phyloP scores from a whole-genome alignment of 23 red algal genomes.

The Chondrus crispus region DNA sequence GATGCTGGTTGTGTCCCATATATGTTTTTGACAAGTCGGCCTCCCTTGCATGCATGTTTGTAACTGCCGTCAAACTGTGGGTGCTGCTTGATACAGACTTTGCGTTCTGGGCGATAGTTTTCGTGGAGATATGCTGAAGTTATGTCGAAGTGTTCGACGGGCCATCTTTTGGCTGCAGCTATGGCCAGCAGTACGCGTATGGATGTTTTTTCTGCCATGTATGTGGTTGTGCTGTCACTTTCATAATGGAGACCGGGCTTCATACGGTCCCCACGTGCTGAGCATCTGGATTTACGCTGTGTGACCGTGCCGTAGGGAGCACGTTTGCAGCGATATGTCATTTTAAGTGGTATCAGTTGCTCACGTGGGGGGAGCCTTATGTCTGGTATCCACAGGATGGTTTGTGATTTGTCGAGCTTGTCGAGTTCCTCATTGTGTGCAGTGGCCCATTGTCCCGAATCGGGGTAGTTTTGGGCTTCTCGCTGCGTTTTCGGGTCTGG shows the following conservation, averaged over 20 bases:
- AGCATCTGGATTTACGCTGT: background rate
- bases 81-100: background rate
- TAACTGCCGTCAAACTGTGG: background rate
- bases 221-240: background rate
- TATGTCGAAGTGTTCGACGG: conserved; percentile 7
- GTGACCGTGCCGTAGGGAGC: background rate
- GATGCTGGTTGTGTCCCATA: background rate
- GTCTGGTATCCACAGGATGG: background rate
- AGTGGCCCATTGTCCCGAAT: background rate
- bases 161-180: background rate
- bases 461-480: background rate
- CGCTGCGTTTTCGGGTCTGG: background rate
- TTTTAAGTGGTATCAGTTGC: background rate
- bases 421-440: background rate
- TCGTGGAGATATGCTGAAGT: conserved; percentile 1
- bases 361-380: no score
- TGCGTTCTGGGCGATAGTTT: background rate
- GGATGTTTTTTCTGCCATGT: background rate
- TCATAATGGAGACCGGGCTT: background rate
- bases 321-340: background rate
- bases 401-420: background rate
- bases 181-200: background rate
- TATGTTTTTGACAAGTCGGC: background rate
- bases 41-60: background rate
- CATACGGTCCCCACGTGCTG: background rate